Evolutionary conservation across 1,284 basidiomycete species (phyloP), one percentile per base, ranked within the genome.

Genomic region (Boletus smithii): DNA sequence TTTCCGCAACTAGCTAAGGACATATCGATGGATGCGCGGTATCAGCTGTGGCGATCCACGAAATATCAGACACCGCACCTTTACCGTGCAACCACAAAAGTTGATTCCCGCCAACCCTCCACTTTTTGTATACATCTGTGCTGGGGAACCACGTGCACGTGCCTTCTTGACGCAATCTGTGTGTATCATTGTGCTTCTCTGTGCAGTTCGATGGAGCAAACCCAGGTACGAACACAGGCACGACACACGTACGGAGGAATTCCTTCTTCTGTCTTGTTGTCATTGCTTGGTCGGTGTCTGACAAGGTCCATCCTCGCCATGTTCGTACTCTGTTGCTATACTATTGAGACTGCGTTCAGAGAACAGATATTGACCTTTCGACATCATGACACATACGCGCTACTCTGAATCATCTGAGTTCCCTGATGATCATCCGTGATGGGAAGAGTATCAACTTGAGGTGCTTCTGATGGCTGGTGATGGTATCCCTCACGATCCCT

Each of bases 51-150:
- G 16, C 2, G 13, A 30, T 4, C 10, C 5, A 6, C 9, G 4
- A 16, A n/a, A 8, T 13, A 23, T 9, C 4, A 24, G 24, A 18
- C 18, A 38, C 5, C 43, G 4, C 13, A 46, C 48, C 38, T 50
- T 50, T 47, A 3, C 44, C 44, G 7, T 42, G 18, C 35, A 49
- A 10, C 48, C 38, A 49, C 24, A 49, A 40, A 18, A 49, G 37
- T 3, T 10, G 37, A 26, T 23, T 40, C 17, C 29, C 38, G 11
- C 22, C 27, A 9, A 24, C 30, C 14, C 46, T 30, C 49, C 49
- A 50, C 13, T 14, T 24, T n/a, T 39, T 16, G 14, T 42, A 50
- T 8, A 11, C n/a, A 8, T 30, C 27, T 18, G 22, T 38, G 9
- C 11, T 20, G 1, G 30, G 40, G 7, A 50, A 39, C 45, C 45